These are phyloP conservation scores for Hibiscus tridactylites DNA, from an alignment of 345 rosid genomes.

Conservation along the genomic window DNA sequence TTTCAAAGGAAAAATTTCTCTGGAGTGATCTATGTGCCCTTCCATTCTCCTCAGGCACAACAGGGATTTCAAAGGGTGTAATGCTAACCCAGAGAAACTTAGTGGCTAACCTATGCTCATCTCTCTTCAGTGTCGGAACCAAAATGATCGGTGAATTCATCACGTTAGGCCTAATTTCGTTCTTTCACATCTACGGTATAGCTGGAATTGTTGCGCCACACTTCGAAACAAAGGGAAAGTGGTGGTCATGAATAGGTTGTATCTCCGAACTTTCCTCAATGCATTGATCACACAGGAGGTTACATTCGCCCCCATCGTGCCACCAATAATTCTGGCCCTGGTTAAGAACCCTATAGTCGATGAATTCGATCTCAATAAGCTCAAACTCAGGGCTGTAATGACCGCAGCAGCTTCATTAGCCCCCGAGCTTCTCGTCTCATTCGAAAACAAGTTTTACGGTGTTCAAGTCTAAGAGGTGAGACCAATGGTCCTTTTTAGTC, in stretches of 20 bases:
- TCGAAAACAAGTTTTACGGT: constrained; percentile 9
- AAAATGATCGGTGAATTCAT: constrained; percentile 68
- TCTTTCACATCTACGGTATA: constrained; percentile 86
- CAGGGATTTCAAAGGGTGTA: constrained; percentile 86
- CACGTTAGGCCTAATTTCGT: constrained; percentile 64
- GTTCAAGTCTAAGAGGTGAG: constrained; percentile 81
- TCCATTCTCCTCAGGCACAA: constrained; percentile 95
- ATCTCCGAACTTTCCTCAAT: constrained; percentile 58
- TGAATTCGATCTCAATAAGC: constrained; percentile 73
- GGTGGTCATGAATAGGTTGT: constrained; percentile 68
- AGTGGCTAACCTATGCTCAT: constrained; percentile 80
- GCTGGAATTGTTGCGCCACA: constrained; percentile 83
- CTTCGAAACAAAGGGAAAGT: constrained; percentile 86
- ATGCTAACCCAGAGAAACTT: constrained; percentile 79
- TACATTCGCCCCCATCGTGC: constrained; percentile 85
- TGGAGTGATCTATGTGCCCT: constrained; percentile 82
- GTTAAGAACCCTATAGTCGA: constrained; percentile 79
- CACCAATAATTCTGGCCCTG: constrained; percentile 66
- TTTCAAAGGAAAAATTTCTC: constrained; percentile 34
- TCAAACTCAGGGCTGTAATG: constrained; percentile 71
- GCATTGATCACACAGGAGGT: constrained; percentile 69
- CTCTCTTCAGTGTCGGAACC: constrained; percentile 59
- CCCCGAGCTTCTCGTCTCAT: background rate
- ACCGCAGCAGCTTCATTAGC: constrained; percentile 60
- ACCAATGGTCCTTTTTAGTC: background rate